These are phyloP conservation scores for Penicillium polonicum DNA, from an alignment of 2,329 filamentous ascomycete species.

Conservation along the genomic window DNA sequence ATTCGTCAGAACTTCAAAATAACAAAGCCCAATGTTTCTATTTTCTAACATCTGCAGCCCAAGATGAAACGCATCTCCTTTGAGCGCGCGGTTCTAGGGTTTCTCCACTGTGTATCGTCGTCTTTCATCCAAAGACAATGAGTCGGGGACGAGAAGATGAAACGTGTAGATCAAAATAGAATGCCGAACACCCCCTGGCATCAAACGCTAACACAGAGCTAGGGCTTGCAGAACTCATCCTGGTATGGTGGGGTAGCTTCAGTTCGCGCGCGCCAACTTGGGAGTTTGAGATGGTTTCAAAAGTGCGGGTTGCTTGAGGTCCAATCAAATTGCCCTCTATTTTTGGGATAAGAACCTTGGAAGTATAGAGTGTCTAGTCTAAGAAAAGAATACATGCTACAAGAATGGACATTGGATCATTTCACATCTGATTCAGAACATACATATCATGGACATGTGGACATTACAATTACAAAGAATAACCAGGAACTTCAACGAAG, in stretches of 20 bases:
- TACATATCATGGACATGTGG: conserved; percentile 19
- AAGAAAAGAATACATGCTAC: background rate
- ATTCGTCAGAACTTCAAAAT: background rate
- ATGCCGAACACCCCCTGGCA: background rate
- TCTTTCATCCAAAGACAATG: conserved; percentile 15
- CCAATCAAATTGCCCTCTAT: conserved; percentile 16
- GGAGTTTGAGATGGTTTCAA: conserved; percentile 14
- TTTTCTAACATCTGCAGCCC: conserved; percentile 7
- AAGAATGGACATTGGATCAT: background rate
- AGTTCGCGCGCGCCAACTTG: conserved; percentile 26
- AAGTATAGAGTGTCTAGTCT: background rate
- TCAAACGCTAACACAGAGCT: background rate
- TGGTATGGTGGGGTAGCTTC: conserved; percentile 4
- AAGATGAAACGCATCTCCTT: conserved; percentile 18
- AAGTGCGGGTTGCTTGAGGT: conserved; percentile 3
- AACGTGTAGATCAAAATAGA: conserved; percentile 18
- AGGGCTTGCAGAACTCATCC: background rate
- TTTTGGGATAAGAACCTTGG: background rate
- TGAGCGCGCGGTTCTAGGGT: conserved; percentile 11
- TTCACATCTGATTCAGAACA: conserved; percentile 12
- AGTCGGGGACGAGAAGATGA: conserved; percentile 13
- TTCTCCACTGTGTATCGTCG: conserved; percentile 10
- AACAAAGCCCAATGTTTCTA: conserved; percentile 16
- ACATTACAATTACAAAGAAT: conserved; percentile 24
- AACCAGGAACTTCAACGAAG: background rate